Percentiles rank a stretch among this genome's conserved stretches.
Evolutionary conservation across 108 stramenopile species (phyloP).

Genomic region (Schizochytrium sp.): DNA sequence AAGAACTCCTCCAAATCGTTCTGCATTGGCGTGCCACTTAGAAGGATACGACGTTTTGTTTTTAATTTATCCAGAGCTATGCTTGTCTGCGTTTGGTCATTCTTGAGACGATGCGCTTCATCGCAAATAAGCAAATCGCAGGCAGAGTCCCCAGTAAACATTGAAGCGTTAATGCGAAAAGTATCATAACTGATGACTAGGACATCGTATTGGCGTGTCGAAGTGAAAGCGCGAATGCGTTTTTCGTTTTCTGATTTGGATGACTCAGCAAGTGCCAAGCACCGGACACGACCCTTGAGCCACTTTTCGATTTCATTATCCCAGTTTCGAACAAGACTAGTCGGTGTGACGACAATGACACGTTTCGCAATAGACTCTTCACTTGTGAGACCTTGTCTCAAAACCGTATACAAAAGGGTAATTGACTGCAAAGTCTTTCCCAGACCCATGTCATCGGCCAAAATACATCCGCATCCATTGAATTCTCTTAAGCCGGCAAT

Average conservation of each 20-base stretch:
- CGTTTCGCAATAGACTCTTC: constrained; percentile 86
- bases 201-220: constrained; percentile 84
- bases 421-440: constrained; percentile 94
- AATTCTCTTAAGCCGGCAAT: constrained; percentile 88
- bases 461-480: constrained; percentile 85
- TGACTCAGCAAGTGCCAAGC: constrained; percentile 86
- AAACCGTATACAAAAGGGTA: constrained; percentile 90
- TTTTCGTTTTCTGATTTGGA: constrained; percentile 86
- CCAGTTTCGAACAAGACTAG: constrained; percentile 97
- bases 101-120: constrained; percentile 98
- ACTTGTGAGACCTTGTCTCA: constrained; percentile 87
- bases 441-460: constrained; percentile 89
- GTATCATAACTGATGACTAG: constrained; percentile 94
- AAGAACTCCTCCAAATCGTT: constrained; percentile 95
- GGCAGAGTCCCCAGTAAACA: constrained; percentile 75
- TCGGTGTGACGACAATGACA: constrained; percentile 94
- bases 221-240: constrained; percentile 84
- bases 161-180: constrained; percentile 86
- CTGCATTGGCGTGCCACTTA: constrained; percentile 97
- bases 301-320: constrained; percentile 98
- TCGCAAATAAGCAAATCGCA: constrained; percentile 96
- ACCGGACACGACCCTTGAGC: constrained; percentile 79
- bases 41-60: constrained; percentile 87
- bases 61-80: constrained; percentile 86
- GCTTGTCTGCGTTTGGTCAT: constrained; percentile 92